A percentile compares a stretch with the other conserved stretches of the same genome.
These are phyloP conservation scores for Dittrichia graveolens DNA, from an alignment of 129 eudicot species.

Conservation along the genomic window DNA sequence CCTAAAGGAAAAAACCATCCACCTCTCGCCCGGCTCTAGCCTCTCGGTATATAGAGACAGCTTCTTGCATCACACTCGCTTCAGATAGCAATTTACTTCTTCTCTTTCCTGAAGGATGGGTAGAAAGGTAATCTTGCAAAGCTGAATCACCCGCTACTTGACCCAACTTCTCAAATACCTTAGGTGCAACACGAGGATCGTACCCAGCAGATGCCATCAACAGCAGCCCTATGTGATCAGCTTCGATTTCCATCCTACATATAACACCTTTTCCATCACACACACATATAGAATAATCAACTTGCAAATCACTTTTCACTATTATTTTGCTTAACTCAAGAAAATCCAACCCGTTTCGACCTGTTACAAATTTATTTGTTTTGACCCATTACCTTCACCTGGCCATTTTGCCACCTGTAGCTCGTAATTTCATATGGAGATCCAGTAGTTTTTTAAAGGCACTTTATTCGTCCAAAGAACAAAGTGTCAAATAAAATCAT, in stretches of 20 bases:
- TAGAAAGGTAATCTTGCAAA: conserved; percentile 81
- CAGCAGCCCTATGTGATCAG: conserved; percentile 87
- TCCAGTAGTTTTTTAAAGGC: too few species aligned
- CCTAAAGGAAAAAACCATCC: conserved; percentile 70
- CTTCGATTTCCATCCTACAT: conserved; percentile 95
- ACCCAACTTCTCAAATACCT: conserved; percentile 78
- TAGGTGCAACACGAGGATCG: conserved; percentile 81
- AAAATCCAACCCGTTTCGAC: too few species aligned
- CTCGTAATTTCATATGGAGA: too few species aligned
- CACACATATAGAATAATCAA: not conserved
- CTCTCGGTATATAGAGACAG: conserved; percentile 56
- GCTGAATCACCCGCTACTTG: conserved; percentile 58
- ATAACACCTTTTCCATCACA: not conserved
- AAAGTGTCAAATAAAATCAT: too few species aligned
- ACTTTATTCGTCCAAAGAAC: too few species aligned
- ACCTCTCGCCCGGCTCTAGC: conserved; percentile 49
- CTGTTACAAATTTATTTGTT: too few species aligned
- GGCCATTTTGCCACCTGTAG: too few species aligned
- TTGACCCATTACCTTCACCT: too few species aligned
- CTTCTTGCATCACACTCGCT: conserved; percentile 86
- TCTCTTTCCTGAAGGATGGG: conserved; percentile 88
- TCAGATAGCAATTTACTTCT: conserved; percentile 64
- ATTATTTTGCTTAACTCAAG: too few species aligned
- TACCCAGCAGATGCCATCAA: conserved; percentile 85
- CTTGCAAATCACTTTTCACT: not conserved